Base-by-base conservation (phyloP, 2,329 filamentous ascomycete species). In the Lanzia echinophila region DNA sequence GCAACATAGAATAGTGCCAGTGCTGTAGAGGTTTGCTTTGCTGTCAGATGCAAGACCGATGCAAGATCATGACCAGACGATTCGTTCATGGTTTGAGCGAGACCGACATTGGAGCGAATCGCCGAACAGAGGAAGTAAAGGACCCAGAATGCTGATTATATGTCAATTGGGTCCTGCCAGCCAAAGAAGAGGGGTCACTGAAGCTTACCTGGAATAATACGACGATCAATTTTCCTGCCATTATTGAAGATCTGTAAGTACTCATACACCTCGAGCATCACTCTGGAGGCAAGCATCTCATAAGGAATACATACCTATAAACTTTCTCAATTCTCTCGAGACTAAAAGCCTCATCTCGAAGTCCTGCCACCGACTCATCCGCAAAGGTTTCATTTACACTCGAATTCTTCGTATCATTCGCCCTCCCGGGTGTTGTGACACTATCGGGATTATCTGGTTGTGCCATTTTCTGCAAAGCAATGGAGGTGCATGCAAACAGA, bases 61-160 rank as follows among this genome's bases (percentile, higher is more conserved):
- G 79, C 79, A n/a, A 96, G 81, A 66, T 94, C 86, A 67, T 96
- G 89, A 33, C 79, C 78, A 41, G 79, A 71, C 17, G 78, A 71
- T 31, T 71, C 71, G 71, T 96, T 96, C 90, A 96, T 96, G 1
- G 90, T 96, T 72, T 96, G 89, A n/a, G 90, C 88, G 62, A 96
- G 83, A 58, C 90, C 90, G 60, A 96, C 88, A 71, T 95, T 96
- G 64, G 89, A 94, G 50, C 90, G 84, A 65, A 96, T 94, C 57
- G 89, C 90, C 0, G 90, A 94, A 76, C 89, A 94, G 60, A 96
- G 79, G 68, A 96, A 96, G 73, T 96, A 96, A 15, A 96, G 78
- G 15, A 86, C 70, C 90, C 90, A 96, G 70, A 96, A 92, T 31
- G 90, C 88, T 79, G 58, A 20, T 13, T 42, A 42, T 34, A 17